These are phyloP conservation scores for Orbilia oligospora DNA, from an alignment of 2,329 filamentous ascomycete species.

Conservation along the genomic window DNA sequence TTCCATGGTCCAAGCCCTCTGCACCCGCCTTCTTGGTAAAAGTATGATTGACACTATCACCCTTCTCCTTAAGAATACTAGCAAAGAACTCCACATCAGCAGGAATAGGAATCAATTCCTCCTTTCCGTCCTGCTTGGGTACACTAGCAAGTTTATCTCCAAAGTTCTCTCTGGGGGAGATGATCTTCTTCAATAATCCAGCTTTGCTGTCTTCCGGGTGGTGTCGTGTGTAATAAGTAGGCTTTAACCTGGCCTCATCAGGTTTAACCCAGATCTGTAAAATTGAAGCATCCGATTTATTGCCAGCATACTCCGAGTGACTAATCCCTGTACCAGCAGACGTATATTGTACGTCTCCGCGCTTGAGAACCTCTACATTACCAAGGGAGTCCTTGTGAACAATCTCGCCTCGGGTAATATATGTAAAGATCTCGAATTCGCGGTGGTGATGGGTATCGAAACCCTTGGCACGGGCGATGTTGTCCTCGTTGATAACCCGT, in stretches of 20 bases:
- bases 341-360: constrained; percentile 58
- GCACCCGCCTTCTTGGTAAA: constrained; percentile 54
- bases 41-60: constrained; percentile 37
- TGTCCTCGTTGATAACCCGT: constrained; percentile 90
- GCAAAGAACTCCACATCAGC: constrained; percentile 59
- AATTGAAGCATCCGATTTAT: constrained; percentile 54
- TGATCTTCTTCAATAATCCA: constrained; percentile 52
- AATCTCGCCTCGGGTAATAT: constrained; percentile 86
- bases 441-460: constrained; percentile 89
- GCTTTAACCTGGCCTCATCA: constrained; percentile 44
- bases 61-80: constrained; percentile 47
- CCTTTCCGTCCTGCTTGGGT: constrained; percentile 58
- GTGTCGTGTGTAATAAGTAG: constrained; percentile 57
- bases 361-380: constrained; percentile 57
- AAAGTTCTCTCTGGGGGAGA: constrained; percentile 54
- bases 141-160: constrained; percentile 51
- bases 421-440: constrained; percentile 91
- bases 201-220: constrained; percentile 56
- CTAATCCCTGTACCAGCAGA: constrained; percentile 58
- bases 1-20: constrained; percentile 28
- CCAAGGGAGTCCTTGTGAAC: constrained; percentile 86
- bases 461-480: constrained; percentile 79
- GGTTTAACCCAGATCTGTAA: constrained; percentile 59
- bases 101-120: constrained; percentile 59
- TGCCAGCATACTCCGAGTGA: constrained; percentile 51